phyloP scores from a whole-genome alignment of 2,329 filamentous ascomycete species.

The Bertia moriformis region DNA sequence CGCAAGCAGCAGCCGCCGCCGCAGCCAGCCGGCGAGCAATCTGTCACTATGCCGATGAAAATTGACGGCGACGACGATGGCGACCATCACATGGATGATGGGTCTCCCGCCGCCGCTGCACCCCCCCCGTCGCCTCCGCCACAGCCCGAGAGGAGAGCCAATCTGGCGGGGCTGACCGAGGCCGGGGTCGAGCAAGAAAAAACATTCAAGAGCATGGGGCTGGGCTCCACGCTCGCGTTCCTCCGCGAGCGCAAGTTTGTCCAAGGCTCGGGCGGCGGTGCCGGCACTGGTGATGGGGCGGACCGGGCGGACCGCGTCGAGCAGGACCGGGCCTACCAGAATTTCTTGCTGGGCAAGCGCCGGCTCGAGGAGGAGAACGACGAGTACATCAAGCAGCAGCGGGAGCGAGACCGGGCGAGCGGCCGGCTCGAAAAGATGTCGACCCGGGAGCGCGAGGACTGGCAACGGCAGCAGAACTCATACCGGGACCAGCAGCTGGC shows the following conservation, averaged over 20 bases:
- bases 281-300: too few species aligned
- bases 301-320: slow-evolving; percentile 50
- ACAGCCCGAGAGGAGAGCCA: too few species aligned
- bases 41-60: slow-evolving; percentile 28
- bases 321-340: slow-evolving; percentile 56
- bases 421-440: slow-evolving; percentile 79
- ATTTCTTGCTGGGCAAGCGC: slow-evolving; percentile 70
- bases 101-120: slow-evolving; percentile 23
- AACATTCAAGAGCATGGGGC: slow-evolving; percentile 58
- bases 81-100: slow-evolving; percentile 30
- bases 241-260: slow-evolving; percentile 76
- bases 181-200: slow-evolving; percentile 77
- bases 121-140: too few species aligned
- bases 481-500: slow-evolving; percentile 75
- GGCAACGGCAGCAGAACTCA: slow-evolving; percentile 74
- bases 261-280: too few species aligned
- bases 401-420: slow-evolving; percentile 73
- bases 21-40: slow-evolving; percentile 18
- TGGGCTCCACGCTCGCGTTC: slow-evolving; percentile 70
- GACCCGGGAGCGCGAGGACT: slow-evolving; percentile 78
- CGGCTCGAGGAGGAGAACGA: slow-evolving; percentile 66
- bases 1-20: slow-evolving; percentile 13
- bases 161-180: too few species aligned
- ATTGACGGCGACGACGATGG: slow-evolving; percentile 27
- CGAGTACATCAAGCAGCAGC: slow-evolving; percentile 61